Percentiles rank a stretch among this genome's conserved stretches.
These are phyloP conservation scores for Sphagnum magellanicum DNA, from an alignment of 228 moss, liverwort and hornwort species.

Conservation along the genomic window DNA sequence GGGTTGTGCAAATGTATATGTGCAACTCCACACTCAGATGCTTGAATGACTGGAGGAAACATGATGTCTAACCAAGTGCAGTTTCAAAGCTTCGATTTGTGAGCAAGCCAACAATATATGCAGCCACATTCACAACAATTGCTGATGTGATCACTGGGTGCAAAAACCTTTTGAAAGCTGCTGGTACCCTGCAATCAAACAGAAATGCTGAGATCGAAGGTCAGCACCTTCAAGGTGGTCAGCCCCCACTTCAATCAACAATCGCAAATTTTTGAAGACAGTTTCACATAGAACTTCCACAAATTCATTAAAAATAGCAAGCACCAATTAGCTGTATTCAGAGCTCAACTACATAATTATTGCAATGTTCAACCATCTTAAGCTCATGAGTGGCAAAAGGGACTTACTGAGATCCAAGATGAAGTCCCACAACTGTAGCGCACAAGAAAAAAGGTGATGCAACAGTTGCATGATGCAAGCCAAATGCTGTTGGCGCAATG, in stretches of 20 bases:
- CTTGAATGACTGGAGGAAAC: too few species aligned
- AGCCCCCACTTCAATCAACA: neutral
- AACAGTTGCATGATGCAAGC: constrained; percentile 44
- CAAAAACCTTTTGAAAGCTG: constrained; percentile 38
- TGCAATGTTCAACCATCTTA: too few species aligned
- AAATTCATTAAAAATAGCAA: neutral
- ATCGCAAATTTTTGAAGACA: too few species aligned
- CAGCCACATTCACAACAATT: constrained; percentile 38
- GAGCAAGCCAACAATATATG: constrained; percentile 28
- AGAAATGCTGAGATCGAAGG: neutral
- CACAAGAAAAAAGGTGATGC: constrained; percentile 47
- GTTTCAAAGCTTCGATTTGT: constrained; percentile 49
- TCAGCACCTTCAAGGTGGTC: neutral
- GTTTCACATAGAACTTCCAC: too few species aligned
- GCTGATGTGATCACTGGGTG: constrained; percentile 58
- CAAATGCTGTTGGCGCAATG: constrained; percentile 46
- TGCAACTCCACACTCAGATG: too few species aligned
- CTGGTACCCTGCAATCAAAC: constrained; percentile 30
- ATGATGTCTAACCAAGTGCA: constrained; percentile 19
- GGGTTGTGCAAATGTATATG: too few species aligned
- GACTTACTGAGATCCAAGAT: constrained; percentile 57
- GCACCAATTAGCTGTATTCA: neutral
- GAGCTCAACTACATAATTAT: too few species aligned
- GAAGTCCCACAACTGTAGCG: constrained; percentile 44
- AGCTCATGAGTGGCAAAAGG: neutral